These are phyloP conservation scores for Acephala macrosclerotiorum DNA, from an alignment of 2,329 filamentous ascomycete genomes.

Conservation along the genomic window DNA sequence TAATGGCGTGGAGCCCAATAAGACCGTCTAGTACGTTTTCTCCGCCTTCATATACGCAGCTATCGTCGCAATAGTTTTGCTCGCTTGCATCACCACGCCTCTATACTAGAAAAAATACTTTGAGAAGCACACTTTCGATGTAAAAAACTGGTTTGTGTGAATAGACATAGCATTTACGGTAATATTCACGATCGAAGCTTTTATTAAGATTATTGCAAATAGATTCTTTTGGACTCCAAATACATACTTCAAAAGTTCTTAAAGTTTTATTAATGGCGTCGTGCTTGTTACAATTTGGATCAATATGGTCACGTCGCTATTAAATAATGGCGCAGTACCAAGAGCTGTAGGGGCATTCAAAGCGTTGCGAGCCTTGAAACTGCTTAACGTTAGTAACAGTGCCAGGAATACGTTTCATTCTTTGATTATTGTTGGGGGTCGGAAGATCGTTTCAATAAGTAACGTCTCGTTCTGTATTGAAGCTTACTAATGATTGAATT, in stretches of 20 bases:
- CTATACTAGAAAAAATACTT: conserved; percentile 93
- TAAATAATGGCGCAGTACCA: conserved; percentile 83
- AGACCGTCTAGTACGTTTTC: conserved; percentile 89
- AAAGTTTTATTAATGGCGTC: conserved; percentile 94
- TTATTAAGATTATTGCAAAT: conserved; percentile 94
- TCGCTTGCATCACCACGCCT: conserved; percentile 93
- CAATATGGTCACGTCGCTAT: conserved; percentile 85
- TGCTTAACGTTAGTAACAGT: conserved; percentile 96
- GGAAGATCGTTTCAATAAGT: conserved; percentile 76
- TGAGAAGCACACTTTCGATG: conserved; percentile 61
- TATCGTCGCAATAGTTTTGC: conserved; percentile 96
- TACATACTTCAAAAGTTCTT: conserved; percentile 94
- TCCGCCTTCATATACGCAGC: conserved; percentile 93
- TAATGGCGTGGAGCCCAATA: conserved; percentile 89
- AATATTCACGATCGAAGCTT: conserved; percentile 84
- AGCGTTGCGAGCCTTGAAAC: conserved; percentile 85
- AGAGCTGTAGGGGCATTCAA: conserved; percentile 96
- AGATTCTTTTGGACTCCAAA: conserved; percentile 97
- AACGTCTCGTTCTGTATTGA: not conserved
- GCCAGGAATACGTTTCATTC: conserved; percentile 97
- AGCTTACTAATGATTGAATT: conserved; percentile 43
- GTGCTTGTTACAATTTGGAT: conserved; percentile 95
- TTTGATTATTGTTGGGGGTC: conserved; percentile 90
- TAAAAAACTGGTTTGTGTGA: conserved; percentile 92
- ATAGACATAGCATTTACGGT: conserved; percentile 89